A percentile compares a stretch with the other conserved stretches of the same genome.
These are phyloP conservation scores for Chlamydomonas applanata DNA, from an alignment of 139 green algal species.

Conservation along the genomic window DNA sequence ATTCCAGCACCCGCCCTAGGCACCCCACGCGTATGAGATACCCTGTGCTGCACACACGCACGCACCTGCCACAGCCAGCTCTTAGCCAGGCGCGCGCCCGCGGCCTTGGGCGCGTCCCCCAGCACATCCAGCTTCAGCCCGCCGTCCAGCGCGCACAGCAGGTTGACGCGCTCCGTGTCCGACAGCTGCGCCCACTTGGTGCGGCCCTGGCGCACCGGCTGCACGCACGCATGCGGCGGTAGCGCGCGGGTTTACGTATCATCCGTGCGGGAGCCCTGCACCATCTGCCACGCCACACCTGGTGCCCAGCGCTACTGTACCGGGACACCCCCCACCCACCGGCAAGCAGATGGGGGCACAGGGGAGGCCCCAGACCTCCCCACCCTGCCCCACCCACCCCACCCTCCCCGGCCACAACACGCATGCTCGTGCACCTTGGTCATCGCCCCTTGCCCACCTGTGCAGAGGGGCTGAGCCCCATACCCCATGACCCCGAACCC, in stretches of 20 bases:
- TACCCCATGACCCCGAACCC: too few relatives aligned
- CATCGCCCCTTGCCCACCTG: too few relatives aligned
- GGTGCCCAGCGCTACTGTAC: too few relatives aligned
- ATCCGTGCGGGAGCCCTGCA: background rate
- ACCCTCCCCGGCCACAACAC: too few relatives aligned
- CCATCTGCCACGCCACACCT: too few relatives aligned
- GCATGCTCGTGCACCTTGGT: too few relatives aligned
- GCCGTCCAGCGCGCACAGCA: constrained; percentile 8
- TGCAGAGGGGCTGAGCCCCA: too few relatives aligned
- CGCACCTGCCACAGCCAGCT: constrained; percentile 18
- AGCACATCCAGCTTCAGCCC: background rate
- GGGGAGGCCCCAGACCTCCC: too few relatives aligned
- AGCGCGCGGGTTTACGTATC: background rate
- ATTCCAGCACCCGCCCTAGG: too few relatives aligned
- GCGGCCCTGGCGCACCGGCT: constrained; percentile 8
- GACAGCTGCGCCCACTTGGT: constrained; percentile 3
- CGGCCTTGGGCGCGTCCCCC: background rate
- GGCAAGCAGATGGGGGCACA: background rate
- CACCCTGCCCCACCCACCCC: too few relatives aligned
- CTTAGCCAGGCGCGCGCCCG: background rate
- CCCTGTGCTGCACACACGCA: too few relatives aligned
- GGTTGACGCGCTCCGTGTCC: background rate
- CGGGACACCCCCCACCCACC: background rate
- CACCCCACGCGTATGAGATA: too few relatives aligned
- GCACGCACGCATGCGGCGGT: background rate